Base-by-base conservation (phyloP, 139 green algal species). In the Chlamydomonas urium region DNA sequence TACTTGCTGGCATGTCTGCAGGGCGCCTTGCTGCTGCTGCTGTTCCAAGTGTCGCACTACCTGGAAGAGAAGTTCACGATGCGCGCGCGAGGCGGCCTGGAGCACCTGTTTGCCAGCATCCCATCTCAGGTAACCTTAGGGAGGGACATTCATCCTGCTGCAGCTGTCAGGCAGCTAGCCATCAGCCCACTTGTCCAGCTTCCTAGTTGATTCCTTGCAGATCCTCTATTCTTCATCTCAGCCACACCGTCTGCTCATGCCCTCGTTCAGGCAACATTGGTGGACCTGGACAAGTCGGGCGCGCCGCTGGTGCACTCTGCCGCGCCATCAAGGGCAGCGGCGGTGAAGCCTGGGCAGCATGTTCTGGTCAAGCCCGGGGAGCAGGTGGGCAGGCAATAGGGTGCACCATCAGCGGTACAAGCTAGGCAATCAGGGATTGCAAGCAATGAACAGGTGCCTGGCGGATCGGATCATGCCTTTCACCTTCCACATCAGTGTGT, bases 11-110 rank as follows among this genome's bases (percentile, higher is more conserved):
- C 58, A 23, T 48, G 1, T 63, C 3, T 73, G 35, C 79, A 96
- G 89, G 91, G 91, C n/a, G 91, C 90, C 2, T 74, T 95, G 72
- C 85, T 96, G 74, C 78, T 95, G 71, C 76, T 93, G 24, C 85
- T 96, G 4, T 96, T 96, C 75, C 82, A 90, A 32, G 66, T 85
- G 17, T 86, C 77, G 0, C 88, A 94, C 57, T 74, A 78, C 24
- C 71, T 93, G 45, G 89, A 94, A 75, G 81, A 91, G 61, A 45
- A 56, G 63, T 80, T 96, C 38, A 92, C 85, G 1, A 62, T 75
- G 1, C 60, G 60, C 1, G 89, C 88, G 3, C 57, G 75, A 47
- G 90, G 91, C 73, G 85, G 75, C 65, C 74, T 95, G 72, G 60
- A 74, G 31, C 76, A 65, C 3, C 79, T 96, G 56, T 86, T 92